phyloP scores from a whole-genome alignment of 2,329 filamentous ascomycete genomes.

The Aspergillus sp. region DNA sequence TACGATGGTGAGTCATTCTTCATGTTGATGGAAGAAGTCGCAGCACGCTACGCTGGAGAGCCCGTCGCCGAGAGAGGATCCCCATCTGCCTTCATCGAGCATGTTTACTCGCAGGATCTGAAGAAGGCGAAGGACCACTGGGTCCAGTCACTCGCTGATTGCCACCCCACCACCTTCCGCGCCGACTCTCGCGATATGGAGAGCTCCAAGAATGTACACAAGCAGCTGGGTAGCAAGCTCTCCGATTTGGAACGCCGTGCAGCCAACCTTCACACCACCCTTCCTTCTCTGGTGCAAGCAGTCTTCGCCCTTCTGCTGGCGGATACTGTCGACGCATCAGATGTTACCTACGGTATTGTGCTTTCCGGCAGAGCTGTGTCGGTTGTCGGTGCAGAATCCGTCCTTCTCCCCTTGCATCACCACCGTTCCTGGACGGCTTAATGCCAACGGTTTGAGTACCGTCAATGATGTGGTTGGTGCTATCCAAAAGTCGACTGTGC shows the following conservation, averaged over 20 bases:
- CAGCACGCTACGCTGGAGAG: conserved; percentile 17
- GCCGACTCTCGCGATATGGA: conserved; percentile 5
- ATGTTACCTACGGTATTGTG: conserved; percentile 30
- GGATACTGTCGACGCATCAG: conserved; percentile 18
- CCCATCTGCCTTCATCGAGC: conserved; percentile 19
- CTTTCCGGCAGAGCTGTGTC: conserved; percentile 29
- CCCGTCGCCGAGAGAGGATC: conserved; percentile 12
- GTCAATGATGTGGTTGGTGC: conserved; percentile 17
- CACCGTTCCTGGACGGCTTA: conserved; percentile 32
- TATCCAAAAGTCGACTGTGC: conserved; percentile 19
- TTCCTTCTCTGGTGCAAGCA: conserved; percentile 27
- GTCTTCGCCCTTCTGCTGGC: conserved; percentile 31
- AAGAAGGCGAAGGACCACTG: conserved; percentile 24
- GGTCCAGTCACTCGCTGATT: conserved; percentile 17
- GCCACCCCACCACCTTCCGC: conserved; percentile 16
- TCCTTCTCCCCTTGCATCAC: conserved; percentile 32
- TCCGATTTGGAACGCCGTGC: conserved; percentile 21
- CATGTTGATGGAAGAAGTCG: conserved; percentile 29
- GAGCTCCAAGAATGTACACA: conserved; percentile 5
- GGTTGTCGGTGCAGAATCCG: conserved; percentile 23
- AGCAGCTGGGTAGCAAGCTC: conserved; percentile 13
- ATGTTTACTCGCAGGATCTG: conserved; percentile 20
- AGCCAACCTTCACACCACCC: conserved; percentile 23
- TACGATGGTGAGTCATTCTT: conserved; percentile 32
- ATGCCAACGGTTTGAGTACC: conserved; percentile 13